Evolutionary conservation across 805 yeast genomes (phyloP).

Genomic region (Sporopachydermia lactativora): DNA sequence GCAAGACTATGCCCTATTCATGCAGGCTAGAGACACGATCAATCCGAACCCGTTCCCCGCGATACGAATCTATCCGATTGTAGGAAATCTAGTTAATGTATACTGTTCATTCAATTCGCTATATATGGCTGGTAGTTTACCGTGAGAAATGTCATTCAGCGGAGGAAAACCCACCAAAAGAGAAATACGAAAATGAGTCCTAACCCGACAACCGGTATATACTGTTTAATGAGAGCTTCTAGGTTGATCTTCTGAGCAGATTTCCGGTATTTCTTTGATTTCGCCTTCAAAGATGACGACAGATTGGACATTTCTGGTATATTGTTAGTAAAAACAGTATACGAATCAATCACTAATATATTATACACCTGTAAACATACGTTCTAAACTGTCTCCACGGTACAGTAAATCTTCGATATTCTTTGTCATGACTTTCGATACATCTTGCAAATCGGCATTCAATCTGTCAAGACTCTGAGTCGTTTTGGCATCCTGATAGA

Average conservation of each 20-base stretch:
- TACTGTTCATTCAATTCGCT: too few relatives aligned
- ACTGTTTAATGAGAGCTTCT: slow-evolving; percentile 78
- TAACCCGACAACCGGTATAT: slow-evolving; percentile 71
- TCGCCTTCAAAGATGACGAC: slow-evolving; percentile 63
- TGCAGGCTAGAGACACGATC: too few relatives aligned
- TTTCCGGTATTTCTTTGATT: slow-evolving; percentile 75
- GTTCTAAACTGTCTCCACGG: slow-evolving; percentile 87
- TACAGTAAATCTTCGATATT: slow-evolving; percentile 90
- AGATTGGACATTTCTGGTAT: slow-evolving; percentile 65
- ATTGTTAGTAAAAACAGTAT: background rate
- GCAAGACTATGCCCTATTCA: too few relatives aligned
- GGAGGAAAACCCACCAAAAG: slow-evolving; percentile 68
- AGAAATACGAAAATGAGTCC: slow-evolving; percentile 56
- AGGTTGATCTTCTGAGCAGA: slow-evolving; percentile 86
- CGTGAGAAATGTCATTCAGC: too few relatives aligned
- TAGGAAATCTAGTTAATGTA: too few relatives aligned
- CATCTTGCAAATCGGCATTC: slow-evolving; percentile 83
- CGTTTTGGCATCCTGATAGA: slow-evolving; percentile 85
- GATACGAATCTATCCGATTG: too few relatives aligned
- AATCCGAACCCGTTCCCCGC: too few relatives aligned
- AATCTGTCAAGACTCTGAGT: slow-evolving; percentile 77
- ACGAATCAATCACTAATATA: background rate
- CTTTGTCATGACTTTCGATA: slow-evolving; percentile 88
- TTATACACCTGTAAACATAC: slow-evolving; percentile 6
- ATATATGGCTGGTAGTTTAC: too few relatives aligned